phyloP scores from a whole-genome alignment of 2,329 filamentous ascomycete genomes.

The Herpotrichia juniperi region DNA sequence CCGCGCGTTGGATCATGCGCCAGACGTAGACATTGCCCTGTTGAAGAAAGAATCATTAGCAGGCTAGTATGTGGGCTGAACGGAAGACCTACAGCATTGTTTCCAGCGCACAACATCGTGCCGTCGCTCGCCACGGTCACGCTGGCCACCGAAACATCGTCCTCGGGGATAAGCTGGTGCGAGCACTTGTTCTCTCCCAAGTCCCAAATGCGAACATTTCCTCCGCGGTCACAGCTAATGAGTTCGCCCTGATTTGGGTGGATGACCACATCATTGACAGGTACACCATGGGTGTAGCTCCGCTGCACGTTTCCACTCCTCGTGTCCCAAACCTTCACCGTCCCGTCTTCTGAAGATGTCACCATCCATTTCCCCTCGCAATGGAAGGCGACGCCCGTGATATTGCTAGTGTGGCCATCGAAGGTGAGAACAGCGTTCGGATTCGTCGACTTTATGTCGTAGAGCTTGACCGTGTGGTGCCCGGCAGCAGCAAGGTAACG shows the following conservation, averaged over 20 bases:
- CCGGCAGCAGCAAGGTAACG: constrained; percentile 85
- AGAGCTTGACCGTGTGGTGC: constrained; percentile 91
- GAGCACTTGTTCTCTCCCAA: constrained; percentile 96
- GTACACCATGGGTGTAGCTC: constrained; percentile 86
- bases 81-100: constrained; percentile 72
- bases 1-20: constrained; percentile 84
- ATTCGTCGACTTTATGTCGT: constrained; percentile 98
- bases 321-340: constrained; percentile 97
- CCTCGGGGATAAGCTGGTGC: constrained; percentile 94
- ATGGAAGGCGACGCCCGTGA: constrained; percentile 96
- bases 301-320: constrained; percentile 84
- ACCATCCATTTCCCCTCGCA: constrained; percentile 99
- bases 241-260: constrained; percentile 98
- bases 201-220: constrained; percentile 95
- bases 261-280: constrained; percentile 98
- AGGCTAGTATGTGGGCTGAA: neutral
- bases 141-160: constrained; percentile 90
- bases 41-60: neutral
- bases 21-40: constrained; percentile 97
- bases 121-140: constrained; percentile 97
- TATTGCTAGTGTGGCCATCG: constrained; percentile 93
- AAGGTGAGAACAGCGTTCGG: constrained; percentile 92
- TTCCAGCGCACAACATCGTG: constrained; percentile 88
- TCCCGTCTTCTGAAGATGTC: constrained; percentile 94
- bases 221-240: constrained; percentile 91